Evolutionary conservation across 1,284 basidiomycete genomes (phyloP), one percentile per base, ranked within the genome.

Genomic region (Schizophyllum commune): DNA sequence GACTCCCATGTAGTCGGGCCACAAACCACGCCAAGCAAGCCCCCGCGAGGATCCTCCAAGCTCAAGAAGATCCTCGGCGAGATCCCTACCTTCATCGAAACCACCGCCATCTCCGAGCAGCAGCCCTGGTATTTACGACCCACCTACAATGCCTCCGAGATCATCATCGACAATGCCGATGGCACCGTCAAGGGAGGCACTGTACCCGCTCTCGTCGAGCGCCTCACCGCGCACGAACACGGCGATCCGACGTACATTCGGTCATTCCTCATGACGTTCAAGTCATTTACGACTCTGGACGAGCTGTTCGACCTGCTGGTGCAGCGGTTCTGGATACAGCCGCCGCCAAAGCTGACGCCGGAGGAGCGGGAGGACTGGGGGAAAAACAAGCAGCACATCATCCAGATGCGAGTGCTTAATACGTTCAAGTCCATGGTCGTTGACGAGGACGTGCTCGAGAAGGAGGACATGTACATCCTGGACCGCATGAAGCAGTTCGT

Each of bases 181-280:
- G 88, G 89, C 51, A 79, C 83, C 61, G 89, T 98, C 61, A 86
- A 90, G 61, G 96, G 92, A 22, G 96, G 94, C 0, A 96, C 95
- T 0, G 79, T 96, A 11, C 76, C 83, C 15, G 93, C 94, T 2
- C 77, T 98, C 7, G 86, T 98, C 4, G 94, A 95, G 69, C 84
- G 93, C 5, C 77, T 98, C 61, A 98, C 96, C 1, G 88, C 92
- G 34, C 96, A 99, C 72, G 91, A 93, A 65, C 83, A 85, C 69
- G 83, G 83, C 51, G 94, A 96, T 72, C 79, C 85, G 0, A 84
- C 85, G 5, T 99, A 93, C 75, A 92, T 88, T 71, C 90, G 92
- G 71, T 91, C 95, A 1, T 99, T 99, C 83, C 74, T 99, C 64
- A 91, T 98, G 83, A 99, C 97, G 0, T 98, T 95, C 79, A 94